Evolutionary conservation across 176 grass and related monocot genomes (phyloP).

Genomic region (bread wheat (Triticum aestivum)): DNA sequence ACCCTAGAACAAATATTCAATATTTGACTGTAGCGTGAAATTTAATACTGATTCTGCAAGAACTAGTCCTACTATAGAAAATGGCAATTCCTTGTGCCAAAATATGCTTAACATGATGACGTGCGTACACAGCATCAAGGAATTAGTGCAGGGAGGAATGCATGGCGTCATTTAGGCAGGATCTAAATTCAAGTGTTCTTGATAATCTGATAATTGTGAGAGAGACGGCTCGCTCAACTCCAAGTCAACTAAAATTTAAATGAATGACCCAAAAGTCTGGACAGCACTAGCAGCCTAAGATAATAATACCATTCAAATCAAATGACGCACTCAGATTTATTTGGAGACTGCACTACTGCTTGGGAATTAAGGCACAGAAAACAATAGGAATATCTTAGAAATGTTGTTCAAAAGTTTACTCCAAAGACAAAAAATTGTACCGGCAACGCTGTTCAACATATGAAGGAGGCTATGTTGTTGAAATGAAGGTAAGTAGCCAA

Average conservation of each 20-base stretch:
- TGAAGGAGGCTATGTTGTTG: conserved; percentile 96
- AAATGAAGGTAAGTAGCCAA: conserved; percentile 82
- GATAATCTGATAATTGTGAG: neutral
- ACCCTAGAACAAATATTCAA: neutral
- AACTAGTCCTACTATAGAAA: neutral
- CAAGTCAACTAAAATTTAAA: conserved; percentile 1
- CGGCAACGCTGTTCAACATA: conserved; percentile 96
- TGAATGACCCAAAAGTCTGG: neutral
- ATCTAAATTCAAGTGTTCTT: neutral
- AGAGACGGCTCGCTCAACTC: neutral
- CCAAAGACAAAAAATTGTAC: conserved; percentile 30
- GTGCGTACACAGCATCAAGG: neutral
- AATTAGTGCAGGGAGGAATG: neutral
- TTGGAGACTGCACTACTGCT: neutral
- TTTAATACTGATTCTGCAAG: neutral
- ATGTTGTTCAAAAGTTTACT: conserved; percentile 16
- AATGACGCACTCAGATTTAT: neutral
- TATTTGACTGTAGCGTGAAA: neutral
- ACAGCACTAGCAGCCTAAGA: neutral
- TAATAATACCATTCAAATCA: neutral
- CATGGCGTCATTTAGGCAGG: neutral
- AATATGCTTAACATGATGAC: neutral
- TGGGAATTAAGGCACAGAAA: neutral
- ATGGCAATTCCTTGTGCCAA: neutral
- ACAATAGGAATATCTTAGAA: conserved; percentile 6